phyloP scores from a whole-genome alignment of 129 eudicot species.

The Arctium minus region DNA sequence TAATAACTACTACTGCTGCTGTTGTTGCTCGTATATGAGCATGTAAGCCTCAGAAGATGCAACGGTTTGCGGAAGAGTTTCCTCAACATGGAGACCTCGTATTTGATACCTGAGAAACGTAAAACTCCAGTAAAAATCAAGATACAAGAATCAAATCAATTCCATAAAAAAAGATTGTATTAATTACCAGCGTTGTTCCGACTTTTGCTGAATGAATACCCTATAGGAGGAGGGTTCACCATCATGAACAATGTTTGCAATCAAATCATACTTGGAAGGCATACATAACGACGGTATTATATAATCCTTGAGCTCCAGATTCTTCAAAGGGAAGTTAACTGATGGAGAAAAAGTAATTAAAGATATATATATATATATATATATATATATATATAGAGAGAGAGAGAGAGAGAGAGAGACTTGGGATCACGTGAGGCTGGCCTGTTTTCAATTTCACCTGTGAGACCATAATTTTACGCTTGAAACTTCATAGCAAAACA shows the following conservation, averaged over 20 bases:
- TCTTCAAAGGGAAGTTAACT: conserved; percentile 96
- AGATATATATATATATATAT: too few relatives aligned
- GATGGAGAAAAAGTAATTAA: neutral
- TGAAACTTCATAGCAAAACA: too few relatives aligned
- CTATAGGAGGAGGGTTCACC: conserved; percentile 89
- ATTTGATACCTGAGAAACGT: conserved; percentile 68
- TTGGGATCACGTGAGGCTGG: too few relatives aligned
- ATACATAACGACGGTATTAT: conserved; percentile 55
- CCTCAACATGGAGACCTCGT: conserved; percentile 86
- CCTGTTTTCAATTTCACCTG: too few relatives aligned
- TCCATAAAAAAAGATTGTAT: neutral
- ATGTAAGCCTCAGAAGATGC: conserved; percentile 86
- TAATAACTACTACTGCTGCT: neutral
- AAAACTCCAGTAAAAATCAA: too few relatives aligned
- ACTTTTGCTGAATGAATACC: conserved; percentile 88
- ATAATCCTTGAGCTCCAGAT: conserved; percentile 88
- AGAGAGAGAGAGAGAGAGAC: too few relatives aligned
- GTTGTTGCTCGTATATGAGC: conserved; percentile 92
- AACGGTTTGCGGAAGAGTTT: conserved; percentile 83
- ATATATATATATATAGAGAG: too few relatives aligned
- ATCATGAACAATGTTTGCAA: conserved; percentile 91
- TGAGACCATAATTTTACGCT: too few relatives aligned
- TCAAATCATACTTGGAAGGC: conserved; percentile 76
- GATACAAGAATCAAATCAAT: neutral
- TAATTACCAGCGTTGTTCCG: conserved; percentile 82